Evolutionary conservation across 306 rosid species (phyloP).

Genomic region (barrel medic (Medicago truncatula)): DNA sequence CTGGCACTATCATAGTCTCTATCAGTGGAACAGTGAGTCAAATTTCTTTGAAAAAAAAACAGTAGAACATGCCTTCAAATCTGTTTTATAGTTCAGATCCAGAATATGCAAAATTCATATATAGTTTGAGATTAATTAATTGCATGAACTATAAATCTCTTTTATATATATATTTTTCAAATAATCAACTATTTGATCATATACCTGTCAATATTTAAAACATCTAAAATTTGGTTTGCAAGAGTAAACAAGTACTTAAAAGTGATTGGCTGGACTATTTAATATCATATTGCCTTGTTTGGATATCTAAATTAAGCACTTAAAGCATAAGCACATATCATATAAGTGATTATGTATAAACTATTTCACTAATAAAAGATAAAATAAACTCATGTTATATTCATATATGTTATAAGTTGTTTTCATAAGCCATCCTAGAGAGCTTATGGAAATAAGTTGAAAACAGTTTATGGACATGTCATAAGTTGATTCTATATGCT

Average conservation of each 20-base stretch:
- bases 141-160: neutral
- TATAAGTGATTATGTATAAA: too few species aligned
- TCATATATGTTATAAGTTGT: too few species aligned
- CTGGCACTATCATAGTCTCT: slow-evolving; percentile 88
- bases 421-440: too few species aligned
- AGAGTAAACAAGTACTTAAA: slow-evolving; percentile 8
- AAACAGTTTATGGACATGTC: too few species aligned
- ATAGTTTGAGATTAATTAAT: slow-evolving; percentile 9
- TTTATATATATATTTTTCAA: neutral
- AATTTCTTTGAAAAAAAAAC: neutral
- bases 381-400: too few species aligned
- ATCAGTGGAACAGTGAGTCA: slow-evolving; percentile 88
- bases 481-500: too few species aligned
- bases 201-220: slow-evolving; percentile 11
- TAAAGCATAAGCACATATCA: too few species aligned
- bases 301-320: too few species aligned
- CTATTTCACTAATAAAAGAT: too few species aligned
- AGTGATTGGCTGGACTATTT: neutral
- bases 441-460: too few species aligned
- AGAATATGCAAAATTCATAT: neutral
- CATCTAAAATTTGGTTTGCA: slow-evolving; percentile 19
- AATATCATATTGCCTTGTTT: neutral
- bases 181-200: slow-evolving; percentile 24
- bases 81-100: neutral
- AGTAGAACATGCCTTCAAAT: neutral